These are phyloP conservation scores for Phytophthora tubulina DNA, from an alignment of 352 stramenopile genomes.

Conservation along the genomic window DNA sequence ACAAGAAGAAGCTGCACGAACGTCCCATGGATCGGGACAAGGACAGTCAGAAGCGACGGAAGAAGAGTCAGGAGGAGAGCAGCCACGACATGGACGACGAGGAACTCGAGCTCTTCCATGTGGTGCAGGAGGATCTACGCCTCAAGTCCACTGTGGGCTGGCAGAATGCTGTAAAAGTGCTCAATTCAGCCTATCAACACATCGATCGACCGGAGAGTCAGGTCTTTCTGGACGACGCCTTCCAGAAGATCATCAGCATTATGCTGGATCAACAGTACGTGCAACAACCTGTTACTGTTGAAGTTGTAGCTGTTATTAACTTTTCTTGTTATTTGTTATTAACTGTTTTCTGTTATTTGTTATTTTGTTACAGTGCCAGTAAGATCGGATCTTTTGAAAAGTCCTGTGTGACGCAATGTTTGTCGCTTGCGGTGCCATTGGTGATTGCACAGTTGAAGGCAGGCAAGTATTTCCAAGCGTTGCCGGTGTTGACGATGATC, in stretches of 20 bases:
- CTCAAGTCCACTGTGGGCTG: constrained; percentile 91
- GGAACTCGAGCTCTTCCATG: constrained; percentile 83
- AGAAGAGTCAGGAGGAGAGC: constrained; percentile 65
- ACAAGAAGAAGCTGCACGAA: constrained; percentile 66
- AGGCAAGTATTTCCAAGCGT: constrained; percentile 66
- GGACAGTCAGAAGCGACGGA: constrained; percentile 73
- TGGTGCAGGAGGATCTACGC: constrained; percentile 88
- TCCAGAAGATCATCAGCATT: constrained; percentile 87
- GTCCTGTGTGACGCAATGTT: constrained; percentile 83
- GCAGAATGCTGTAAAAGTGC: constrained; percentile 90
- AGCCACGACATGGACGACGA: constrained; percentile 79
- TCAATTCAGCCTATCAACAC: constrained; percentile 78
- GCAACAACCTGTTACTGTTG: constrained; percentile 1
- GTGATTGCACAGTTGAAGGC: constrained; percentile 80
- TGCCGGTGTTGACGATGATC: constrained; percentile 83
- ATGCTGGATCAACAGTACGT: constrained; percentile 93
- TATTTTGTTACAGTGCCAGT: constrained; percentile 60
- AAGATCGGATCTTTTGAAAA: constrained; percentile 91
- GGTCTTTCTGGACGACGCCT: constrained; percentile 80
- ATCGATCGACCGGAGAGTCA: constrained; percentile 79
- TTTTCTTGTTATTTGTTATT: constrained; percentile 9
- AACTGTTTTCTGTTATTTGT: constrained; percentile 4
- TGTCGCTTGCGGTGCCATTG: constrained; percentile 72
- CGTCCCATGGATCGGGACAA: constrained; percentile 67
- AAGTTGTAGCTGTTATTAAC: neutral